Conservation (phyloP, 345 rosid species). For the Populus davidiana region DNA sequence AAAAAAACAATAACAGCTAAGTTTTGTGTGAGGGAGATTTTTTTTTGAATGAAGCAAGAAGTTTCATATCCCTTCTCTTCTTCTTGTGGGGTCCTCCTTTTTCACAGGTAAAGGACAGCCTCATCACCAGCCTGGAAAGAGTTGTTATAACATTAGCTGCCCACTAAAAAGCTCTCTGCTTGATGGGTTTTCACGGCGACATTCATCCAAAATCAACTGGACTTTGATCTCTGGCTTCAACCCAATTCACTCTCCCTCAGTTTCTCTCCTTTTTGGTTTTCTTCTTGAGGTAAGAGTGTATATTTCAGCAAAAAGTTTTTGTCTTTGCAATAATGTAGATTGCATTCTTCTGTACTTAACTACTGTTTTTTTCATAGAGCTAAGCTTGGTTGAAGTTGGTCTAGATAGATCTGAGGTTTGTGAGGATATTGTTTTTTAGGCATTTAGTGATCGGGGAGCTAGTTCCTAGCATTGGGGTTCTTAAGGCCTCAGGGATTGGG, state of each 20-base stretch:
- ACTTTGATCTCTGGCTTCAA: slow-evolving; percentile 19
- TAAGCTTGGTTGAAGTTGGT: slow-evolving; percentile 14
- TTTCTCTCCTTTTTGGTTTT: slow-evolving; percentile 15
- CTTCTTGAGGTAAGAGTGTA: slow-evolving; percentile 32
- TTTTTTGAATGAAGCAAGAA: slow-evolving; percentile 5
- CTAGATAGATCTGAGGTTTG: slow-evolving; percentile 32
- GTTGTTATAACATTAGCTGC: slow-evolving; percentile 30
- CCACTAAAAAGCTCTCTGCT: slow-evolving; percentile 33
- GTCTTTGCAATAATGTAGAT: slow-evolving; percentile 10
- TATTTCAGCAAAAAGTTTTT: slow-evolving; percentile 15
- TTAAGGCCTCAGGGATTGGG: slow-evolving; percentile 12
- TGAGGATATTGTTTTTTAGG: slow-evolving; percentile 9
- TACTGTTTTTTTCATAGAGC: not conserved
- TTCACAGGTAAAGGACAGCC: slow-evolving; percentile 56
- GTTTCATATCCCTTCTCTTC: slow-evolving; percentile 30
- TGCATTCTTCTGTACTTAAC: not conserved
- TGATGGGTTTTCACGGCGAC: slow-evolving; percentile 24
- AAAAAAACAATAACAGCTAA: slow-evolving; percentile 10
- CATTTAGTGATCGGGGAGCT: slow-evolving; percentile 8
- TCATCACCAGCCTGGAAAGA: slow-evolving; percentile 92
- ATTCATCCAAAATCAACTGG: slow-evolving; percentile 27
- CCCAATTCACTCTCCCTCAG: slow-evolving; percentile 11
- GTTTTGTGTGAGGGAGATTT: slow-evolving; percentile 1
- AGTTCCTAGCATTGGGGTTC: slow-evolving; percentile 1
- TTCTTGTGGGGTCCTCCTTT: slow-evolving; percentile 5